Conservation (phyloP, 305 asterid genomes). For the Fraxinus floribunda region DNA sequence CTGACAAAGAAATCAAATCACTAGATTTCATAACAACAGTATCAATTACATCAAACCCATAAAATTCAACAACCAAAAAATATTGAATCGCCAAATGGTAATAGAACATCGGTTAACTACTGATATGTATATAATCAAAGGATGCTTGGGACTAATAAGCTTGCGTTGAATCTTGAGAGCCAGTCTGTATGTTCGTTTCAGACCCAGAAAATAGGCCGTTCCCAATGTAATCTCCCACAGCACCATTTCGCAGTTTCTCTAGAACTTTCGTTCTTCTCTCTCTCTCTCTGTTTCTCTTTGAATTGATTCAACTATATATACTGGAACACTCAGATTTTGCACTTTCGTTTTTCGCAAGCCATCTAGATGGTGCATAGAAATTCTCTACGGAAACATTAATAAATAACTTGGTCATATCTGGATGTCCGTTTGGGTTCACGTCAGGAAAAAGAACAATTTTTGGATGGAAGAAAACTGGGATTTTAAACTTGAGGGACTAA, state of each 20-base stretch:
- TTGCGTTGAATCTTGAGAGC: conserved; percentile 61
- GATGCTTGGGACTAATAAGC: conserved; percentile 49
- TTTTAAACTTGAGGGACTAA: too few relatives aligned
- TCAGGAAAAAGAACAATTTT: too few relatives aligned
- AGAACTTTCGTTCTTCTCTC: conserved; percentile 2
- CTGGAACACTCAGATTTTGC: background rate
- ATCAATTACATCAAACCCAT: background rate
- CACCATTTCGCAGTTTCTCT: conserved; percentile 43
- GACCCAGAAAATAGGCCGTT: conserved; percentile 74
- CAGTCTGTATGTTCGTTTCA: conserved; percentile 58
- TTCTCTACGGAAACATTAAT: too few relatives aligned
- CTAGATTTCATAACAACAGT: background rate
- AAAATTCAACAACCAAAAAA: background rate
- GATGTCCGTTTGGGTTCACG: too few relatives aligned
- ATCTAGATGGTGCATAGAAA: too few relatives aligned
- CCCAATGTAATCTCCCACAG: conserved; percentile 75
- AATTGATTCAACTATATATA: background rate
- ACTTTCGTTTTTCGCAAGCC: conserved; percentile 31
- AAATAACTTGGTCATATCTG: too few relatives aligned
- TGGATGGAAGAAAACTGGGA: too few relatives aligned
- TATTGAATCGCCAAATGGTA: background rate
- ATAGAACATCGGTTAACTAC: background rate
- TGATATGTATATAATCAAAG: background rate
- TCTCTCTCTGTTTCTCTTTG: background rate
- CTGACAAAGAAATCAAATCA: background rate